These are phyloP conservation scores for Erysimum cheiranthoides DNA, from an alignment of 345 rosid species.

Conservation along the genomic window DNA sequence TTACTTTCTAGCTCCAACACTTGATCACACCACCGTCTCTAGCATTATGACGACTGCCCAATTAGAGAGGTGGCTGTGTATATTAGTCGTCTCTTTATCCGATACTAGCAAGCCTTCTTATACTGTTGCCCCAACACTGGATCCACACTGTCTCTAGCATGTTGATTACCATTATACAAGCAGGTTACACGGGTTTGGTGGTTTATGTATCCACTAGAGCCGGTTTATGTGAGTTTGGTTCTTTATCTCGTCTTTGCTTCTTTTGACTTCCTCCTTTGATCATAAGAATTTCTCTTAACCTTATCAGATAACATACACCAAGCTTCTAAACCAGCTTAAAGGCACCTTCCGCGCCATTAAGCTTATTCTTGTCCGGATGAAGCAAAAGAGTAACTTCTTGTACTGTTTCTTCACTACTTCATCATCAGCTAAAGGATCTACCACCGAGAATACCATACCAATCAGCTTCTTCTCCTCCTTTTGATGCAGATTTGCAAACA, in stretches of 20 bases:
- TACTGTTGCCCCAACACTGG: too few species aligned
- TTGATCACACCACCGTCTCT: too few species aligned
- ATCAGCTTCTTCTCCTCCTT: conserved; percentile 48
- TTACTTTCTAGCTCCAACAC: too few species aligned
- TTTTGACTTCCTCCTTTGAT: conserved; percentile 25
- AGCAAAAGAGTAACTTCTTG: conserved; percentile 45
- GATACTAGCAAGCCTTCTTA: too few species aligned
- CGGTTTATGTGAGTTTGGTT: not conserved
- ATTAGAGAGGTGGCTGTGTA: too few species aligned
- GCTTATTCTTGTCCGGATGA: conserved; percentile 46
- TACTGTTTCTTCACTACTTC: conserved; percentile 63
- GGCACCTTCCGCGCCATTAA: not conserved
- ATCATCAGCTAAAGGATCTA: conserved; percentile 61
- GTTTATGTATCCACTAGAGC: too few species aligned
- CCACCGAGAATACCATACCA: conserved; percentile 51
- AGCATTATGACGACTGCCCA: too few species aligned
- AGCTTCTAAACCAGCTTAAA: conserved; percentile 69
- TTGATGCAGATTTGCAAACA: conserved; percentile 62
- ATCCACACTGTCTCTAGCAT: too few species aligned
- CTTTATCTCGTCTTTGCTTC: not conserved
- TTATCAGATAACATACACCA: conserved; percentile 74
- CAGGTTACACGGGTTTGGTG: too few species aligned
- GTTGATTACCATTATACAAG: too few species aligned
- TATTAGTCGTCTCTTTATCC: too few species aligned
- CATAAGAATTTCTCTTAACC: conserved; percentile 63